Conservation (phyloP, 2,329 filamentous ascomycete genomes). For the Coniochaeta sp. region DNA sequence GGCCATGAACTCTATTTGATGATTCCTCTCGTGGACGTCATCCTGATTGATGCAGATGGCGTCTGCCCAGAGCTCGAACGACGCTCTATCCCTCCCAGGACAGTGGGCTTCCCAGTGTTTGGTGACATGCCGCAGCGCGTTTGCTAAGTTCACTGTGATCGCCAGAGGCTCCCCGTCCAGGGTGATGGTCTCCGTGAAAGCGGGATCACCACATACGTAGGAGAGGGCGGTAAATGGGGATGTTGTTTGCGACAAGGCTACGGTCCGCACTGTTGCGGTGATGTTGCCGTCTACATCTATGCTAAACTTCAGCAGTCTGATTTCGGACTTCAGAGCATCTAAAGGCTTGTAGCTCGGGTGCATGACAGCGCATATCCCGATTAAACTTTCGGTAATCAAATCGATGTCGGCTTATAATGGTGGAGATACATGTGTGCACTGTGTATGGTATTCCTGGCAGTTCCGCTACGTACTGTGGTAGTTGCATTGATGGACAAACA, state of each 20-base stretch:
- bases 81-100: not conserved
- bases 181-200: not conserved
- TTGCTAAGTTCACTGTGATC: not conserved
- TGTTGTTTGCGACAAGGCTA: not conserved
- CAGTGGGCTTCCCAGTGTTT: not conserved
- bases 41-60: not conserved
- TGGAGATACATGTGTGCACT: too few relatives aligned
- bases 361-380: not conserved
- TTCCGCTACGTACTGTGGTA: too few relatives aligned
- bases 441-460: too few relatives aligned
- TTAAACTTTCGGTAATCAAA: not conserved
- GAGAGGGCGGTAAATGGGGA: not conserved
- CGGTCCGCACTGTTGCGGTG: not conserved
- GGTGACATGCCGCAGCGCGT: not conserved
- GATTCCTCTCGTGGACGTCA: not conserved
- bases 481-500: not conserved
- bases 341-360: not conserved
- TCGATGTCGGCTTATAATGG: not conserved
- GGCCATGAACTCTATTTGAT: not conserved
- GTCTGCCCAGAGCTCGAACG: not conserved
- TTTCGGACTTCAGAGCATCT: not conserved
- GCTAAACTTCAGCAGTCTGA: not conserved
- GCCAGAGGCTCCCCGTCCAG: not conserved
- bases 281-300: not conserved
- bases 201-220: not conserved